These are phyloP conservation scores for Tricholoma matsutake DNA, from an alignment of 768 basidiomycete genomes.

Conservation along the genomic window DNA sequence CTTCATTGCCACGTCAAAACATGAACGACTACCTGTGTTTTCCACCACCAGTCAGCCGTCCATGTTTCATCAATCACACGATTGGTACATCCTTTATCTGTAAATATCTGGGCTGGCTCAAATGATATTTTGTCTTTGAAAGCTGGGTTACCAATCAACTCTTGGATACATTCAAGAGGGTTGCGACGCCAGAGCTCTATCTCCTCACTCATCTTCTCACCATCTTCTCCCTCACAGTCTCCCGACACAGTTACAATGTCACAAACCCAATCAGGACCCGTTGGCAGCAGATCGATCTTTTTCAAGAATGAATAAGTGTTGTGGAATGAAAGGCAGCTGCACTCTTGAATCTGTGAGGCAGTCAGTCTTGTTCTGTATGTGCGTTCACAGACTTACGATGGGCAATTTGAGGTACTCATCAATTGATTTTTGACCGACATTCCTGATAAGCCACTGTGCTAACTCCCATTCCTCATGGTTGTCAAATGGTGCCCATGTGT, in stretches of 20 bases:
- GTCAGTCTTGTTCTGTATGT: not conserved
- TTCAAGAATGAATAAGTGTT: no score
- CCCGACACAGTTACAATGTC: conserved; percentile 16
- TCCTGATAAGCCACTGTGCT: conserved; percentile 27
- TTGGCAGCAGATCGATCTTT: conserved; percentile 25
- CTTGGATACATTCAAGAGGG: conserved; percentile 27
- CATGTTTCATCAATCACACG: conserved; percentile 8
- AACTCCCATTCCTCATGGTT: conserved; percentile 32
- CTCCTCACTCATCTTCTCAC: conserved; percentile 5
- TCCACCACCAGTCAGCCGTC: no score
- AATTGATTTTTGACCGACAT: conserved; percentile 25
- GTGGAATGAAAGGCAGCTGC: conserved; percentile 20
- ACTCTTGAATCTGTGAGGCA: conserved; percentile 14
- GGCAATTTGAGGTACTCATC: conserved; percentile 30
- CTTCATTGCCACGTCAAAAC: not conserved
- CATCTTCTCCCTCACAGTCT: conserved; percentile 11
- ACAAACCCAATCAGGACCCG: conserved; percentile 23
- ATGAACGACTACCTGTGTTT: not conserved
- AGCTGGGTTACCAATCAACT: conserved; percentile 27
- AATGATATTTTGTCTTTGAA: conserved; percentile 28
- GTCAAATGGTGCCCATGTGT: no score
- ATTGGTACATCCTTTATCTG: conserved; percentile 8
- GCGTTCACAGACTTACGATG: conserved; percentile 18
- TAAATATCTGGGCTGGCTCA: conserved; percentile 23
- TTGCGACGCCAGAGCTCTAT: conserved; percentile 21